A percentile compares a stretch with the other conserved stretches of the same genome.
phyloP scores from a whole-genome alignment of 345 rosid species.

The Melaleuca quinquenervia region DNA sequence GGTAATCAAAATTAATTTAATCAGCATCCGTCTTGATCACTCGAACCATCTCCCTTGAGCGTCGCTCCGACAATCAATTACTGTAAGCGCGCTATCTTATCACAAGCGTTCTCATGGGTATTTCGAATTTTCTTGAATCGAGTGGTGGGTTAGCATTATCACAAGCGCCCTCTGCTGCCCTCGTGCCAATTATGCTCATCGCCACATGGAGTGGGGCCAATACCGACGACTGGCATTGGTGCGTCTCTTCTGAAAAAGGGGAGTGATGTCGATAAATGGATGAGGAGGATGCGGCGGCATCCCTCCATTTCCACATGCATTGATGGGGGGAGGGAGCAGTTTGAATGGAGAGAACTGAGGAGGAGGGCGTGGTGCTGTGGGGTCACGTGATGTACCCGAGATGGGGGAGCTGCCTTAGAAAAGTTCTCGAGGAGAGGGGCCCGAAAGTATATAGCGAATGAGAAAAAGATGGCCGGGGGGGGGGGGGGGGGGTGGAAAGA shows the following conservation, averaged over 20 bases:
- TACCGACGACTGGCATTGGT: background rate
- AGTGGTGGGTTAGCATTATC: background rate
- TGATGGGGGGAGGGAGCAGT: background rate
- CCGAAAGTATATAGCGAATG: background rate
- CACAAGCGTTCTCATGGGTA: background rate
- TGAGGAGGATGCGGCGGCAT: background rate
- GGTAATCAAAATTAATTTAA: constrained; percentile 33
- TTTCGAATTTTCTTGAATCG: background rate
- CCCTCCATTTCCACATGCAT: background rate
- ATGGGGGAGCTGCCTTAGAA: background rate
- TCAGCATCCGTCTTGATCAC: background rate
- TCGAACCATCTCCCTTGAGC: background rate
- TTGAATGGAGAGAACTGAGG: background rate
- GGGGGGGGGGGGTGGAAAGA: too few species aligned
- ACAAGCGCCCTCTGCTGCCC: background rate
- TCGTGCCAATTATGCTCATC: background rate
- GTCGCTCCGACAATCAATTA: background rate
- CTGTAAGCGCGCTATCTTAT: background rate
- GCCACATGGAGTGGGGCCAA: background rate
- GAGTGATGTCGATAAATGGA: background rate
- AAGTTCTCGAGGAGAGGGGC: background rate
- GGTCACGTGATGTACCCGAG: background rate
- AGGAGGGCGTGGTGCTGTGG: background rate
- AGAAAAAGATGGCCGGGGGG: background rate
- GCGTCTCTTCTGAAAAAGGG: background rate